These are phyloP conservation scores for Dillenia turbinata DNA, from an alignment of 164 flowering plant species.

Conservation along the genomic window DNA sequence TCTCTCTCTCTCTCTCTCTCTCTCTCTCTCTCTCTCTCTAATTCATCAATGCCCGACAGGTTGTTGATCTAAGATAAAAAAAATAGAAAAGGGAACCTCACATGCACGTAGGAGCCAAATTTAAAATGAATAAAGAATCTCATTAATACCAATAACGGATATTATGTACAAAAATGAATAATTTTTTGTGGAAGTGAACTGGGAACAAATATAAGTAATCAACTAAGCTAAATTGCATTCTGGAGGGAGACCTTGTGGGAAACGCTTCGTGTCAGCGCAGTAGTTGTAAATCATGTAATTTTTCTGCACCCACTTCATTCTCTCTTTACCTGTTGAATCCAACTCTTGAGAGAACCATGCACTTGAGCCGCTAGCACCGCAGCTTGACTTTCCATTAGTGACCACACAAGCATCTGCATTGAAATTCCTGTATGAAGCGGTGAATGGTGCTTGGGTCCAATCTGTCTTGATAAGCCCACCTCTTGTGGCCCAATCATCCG, in stretches of 20 bases:
- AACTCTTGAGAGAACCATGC: conserved; percentile 19
- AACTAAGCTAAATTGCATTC: conserved; percentile 14
- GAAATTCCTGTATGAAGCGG: conserved; percentile 33
- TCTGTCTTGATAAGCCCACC: conserved; percentile 39
- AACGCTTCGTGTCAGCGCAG: conserved; percentile 22
- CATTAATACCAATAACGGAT: no score
- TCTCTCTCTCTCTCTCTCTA: no score
- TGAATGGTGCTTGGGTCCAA: conserved; percentile 38
- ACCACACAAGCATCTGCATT: conserved; percentile 18
- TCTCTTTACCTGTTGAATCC: conserved; percentile 9
- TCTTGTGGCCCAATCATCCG: conserved; percentile 42
- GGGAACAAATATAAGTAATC: no score
- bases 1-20: no score
- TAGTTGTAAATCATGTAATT: conserved; percentile 35
- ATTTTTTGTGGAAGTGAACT: no score
- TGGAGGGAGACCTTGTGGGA: conserved; percentile 23
- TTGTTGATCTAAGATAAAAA: no score
- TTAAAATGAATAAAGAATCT: no score
- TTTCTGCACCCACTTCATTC: conserved; percentile 22
- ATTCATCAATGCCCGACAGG: no score
- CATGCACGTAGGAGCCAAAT: no score
- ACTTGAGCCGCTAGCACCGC: neutral
- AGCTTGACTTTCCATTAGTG: neutral
- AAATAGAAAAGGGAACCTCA: no score
- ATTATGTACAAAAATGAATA: no score